A percentile compares a stretch with the other conserved stretches of the same genome.
Evolutionary conservation across 805 yeast species (phyloP).

Genomic region (Kluyveromyces lactis): DNA sequence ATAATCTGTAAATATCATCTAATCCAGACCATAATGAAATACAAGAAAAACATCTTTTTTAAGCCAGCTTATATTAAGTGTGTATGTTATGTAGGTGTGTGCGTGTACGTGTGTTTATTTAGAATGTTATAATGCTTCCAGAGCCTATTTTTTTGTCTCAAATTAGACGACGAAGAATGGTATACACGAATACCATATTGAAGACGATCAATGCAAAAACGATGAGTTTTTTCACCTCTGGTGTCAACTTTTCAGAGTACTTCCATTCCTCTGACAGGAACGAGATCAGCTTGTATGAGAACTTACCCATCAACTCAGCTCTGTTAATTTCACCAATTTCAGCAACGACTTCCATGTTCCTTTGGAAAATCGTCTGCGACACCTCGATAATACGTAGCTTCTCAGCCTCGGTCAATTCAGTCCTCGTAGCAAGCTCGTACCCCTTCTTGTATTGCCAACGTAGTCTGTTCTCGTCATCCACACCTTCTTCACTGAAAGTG

Average conservation of each 20-base stretch:
- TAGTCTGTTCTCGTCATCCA: conserved; percentile 55
- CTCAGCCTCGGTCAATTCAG: conserved; percentile 58
- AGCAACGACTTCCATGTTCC: conserved; percentile 49
- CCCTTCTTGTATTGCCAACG: conserved; percentile 63
- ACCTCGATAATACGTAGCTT: conserved; percentile 64
- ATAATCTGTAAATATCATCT: too few species aligned
- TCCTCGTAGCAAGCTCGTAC: conserved; percentile 70
- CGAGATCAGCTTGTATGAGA: conserved; percentile 44
- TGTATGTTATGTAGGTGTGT: too few species aligned
- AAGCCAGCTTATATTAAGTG: too few species aligned
- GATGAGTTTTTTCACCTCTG: conserved; percentile 7
- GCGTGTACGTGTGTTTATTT: too few species aligned
- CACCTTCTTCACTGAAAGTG: conserved; percentile 45
- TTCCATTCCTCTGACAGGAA: conserved; percentile 27
- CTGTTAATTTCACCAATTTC: conserved; percentile 66
- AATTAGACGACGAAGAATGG: conserved; percentile 7
- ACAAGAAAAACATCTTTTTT: too few species aligned
- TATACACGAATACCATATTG: conserved; percentile 8
- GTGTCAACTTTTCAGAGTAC: conserved; percentile 17
- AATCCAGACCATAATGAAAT: too few species aligned
- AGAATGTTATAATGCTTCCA: too few species aligned
- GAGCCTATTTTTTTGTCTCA: background rate
- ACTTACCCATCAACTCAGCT: conserved; percentile 43
- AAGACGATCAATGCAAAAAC: conserved; percentile 8
- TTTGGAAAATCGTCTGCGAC: conserved; percentile 53